Base-by-base conservation (phyloP, 2,329 filamentous ascomycete species). In the Botrytis porri region DNA sequence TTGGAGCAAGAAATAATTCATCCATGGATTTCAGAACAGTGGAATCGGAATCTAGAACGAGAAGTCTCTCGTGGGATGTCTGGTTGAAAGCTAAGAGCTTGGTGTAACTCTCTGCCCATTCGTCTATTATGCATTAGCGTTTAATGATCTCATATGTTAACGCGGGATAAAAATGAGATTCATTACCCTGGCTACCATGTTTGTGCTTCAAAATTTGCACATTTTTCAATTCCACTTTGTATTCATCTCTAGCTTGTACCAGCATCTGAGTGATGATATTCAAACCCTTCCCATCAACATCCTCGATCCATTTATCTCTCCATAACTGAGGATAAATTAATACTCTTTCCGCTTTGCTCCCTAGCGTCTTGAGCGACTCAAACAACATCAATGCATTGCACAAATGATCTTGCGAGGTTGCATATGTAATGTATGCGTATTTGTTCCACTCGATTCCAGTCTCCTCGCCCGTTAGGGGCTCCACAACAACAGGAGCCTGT, bases 1-100 rank as follows among this genome's bases (percentile, higher is more conserved):
- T 77, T 0, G 88, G 88, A 6, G 89, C 83, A 67, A 88, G 84
- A 81, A 90, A 90, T 3, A 90, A 83, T 75, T 90, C 88, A 77
- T 90, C 88, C 81, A 90, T 83, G 61, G 83, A 80, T 75, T 86
- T 80, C 1, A 78, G 57, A n/a, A 79, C 63, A 10, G 75, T 80
- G 10, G 76, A 70, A 41, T 77, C 76, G 5, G 77, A 78, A 70
- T 78, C 75, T 18, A 79, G 74, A 18, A 74, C 72, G 8, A 79
- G 60, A n/a, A 78, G 70, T 1, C 75, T 76, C 2, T 61, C 35
- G 48, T 92, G 93, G 72, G 89, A 84, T 0, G 87, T 88, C 70
- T 92, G 88, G 73, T 90, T 90, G 79, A 92, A 93, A 3, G 90
- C 89, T 32, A 91, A 85, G 48, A 92, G 85, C 79, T 93, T 93